Base-by-base conservation (phyloP, 2,329 filamentous ascomycete species). In the Diaporthe ampelina region DNA sequence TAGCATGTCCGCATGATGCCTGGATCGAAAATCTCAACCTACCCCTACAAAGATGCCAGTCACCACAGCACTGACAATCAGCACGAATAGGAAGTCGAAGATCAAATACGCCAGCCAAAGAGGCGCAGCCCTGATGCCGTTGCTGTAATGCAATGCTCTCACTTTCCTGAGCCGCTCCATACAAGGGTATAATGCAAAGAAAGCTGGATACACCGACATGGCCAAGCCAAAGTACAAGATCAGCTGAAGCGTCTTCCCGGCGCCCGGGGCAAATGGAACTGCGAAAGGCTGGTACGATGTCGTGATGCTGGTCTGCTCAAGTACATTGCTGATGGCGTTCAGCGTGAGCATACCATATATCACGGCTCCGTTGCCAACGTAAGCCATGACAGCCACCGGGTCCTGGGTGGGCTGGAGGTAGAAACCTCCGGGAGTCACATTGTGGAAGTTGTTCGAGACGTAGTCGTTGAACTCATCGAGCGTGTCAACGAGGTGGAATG, bases 111-210 rank as follows among this genome's bases (percentile, higher is more conserved):
- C 94, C 7, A 94, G 83, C 95, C 96, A 98, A 1, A 98, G 86
- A 0, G 95, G 94, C 11, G 94, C 86, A 0, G 94, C 92, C 17
- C 94, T 89, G 37, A 98, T 95, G 61, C 95, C 95, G 80, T 98
- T 98, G 71, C 94, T 97, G 83, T 97, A 98, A 82, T 98, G 93
- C 40, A 98, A 86, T 21, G 94, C 93, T 69, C 95, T 91, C 32
- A 98, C 94, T 77, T 95, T 93, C 67, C 91, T 87, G 15, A 95
- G 86, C 35, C 95, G 89, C 82, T 98, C 95, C 37, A 94, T 86
- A n/a, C 94, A 97, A 0, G 95, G 94, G 80, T 98, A 98, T 6
- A 98, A 86, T 0, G 94, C 91, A 79, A 98, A 97, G 86, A 98
- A 95, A 19, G 93, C 94, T 0, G 95, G 95, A 78, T 93, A 97